These are phyloP conservation scores for Picea glauca DNA, from an alignment of 75 land plant species.

Conservation along the genomic window DNA sequence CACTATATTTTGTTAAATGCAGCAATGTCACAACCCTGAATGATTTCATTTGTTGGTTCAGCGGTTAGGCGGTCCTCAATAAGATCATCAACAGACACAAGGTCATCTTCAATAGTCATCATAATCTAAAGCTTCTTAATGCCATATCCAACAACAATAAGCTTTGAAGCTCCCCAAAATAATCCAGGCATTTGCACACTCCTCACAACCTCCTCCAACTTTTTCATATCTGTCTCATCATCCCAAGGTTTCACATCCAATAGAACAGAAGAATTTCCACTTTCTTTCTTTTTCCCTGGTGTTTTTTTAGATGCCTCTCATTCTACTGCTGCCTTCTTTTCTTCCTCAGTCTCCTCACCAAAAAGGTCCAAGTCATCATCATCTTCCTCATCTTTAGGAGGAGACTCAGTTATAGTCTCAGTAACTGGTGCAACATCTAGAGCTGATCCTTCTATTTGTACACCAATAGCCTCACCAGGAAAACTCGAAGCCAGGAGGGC, in stretches of 20 bases:
- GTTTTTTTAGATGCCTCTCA: constrained; percentile 51
- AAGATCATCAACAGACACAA: constrained; percentile 42
- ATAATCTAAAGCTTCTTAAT: constrained; percentile 64
- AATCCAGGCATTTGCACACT: constrained; percentile 73
- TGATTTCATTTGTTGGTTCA: constrained; percentile 47
- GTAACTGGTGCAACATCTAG: not conserved
- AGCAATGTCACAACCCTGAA: constrained; percentile 71
- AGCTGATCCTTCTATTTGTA: constrained; percentile 14
- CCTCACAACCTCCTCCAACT: constrained; percentile 82
- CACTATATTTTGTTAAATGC: constrained; percentile 79
- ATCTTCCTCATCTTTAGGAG: constrained; percentile 21
- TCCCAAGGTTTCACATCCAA: constrained; percentile 99
- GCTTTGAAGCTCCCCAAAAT: constrained; percentile 78
- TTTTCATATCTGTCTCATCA: constrained; percentile 97
- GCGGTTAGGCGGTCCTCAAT: constrained; percentile 42
- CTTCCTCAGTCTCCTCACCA: constrained; percentile 68
- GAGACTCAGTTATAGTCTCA: not conserved
- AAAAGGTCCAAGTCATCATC: constrained; percentile 60
- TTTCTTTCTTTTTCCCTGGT: constrained; percentile 63
- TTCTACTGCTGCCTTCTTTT: constrained; percentile 56
- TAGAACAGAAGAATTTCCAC: constrained; percentile 89
- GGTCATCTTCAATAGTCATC: constrained; percentile 87
- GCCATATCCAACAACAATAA: constrained; percentile 37
- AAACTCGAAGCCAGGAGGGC: constrained; percentile 58
- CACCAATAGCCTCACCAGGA: constrained; percentile 11